Conservation (phyloP, 108 stramenopile species). For the Fragilaria crotonensis region DNA sequence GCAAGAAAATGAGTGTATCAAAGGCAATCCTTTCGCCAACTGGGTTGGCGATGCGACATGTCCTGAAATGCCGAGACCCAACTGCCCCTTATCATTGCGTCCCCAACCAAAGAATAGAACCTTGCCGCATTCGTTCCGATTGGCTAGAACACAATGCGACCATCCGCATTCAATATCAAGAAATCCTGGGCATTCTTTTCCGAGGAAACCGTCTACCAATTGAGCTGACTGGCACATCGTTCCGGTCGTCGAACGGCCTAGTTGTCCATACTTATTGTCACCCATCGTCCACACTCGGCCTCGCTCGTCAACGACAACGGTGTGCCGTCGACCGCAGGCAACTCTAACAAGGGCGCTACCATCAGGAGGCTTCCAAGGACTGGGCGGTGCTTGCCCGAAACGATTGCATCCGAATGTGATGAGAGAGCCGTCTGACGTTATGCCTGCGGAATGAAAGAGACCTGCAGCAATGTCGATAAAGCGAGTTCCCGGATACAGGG, state of each 20-base stretch:
- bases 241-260: slow-evolving; percentile 34
- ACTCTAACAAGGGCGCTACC: slow-evolving; percentile 45
- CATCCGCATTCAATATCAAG: slow-evolving; percentile 27
- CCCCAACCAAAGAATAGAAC: not conserved
- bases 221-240: slow-evolving; percentile 11
- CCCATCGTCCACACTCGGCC: slow-evolving; percentile 75
- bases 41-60: not conserved
- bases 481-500: slow-evolving; percentile 14
- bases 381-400: slow-evolving; percentile 44
- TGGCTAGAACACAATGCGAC: not conserved
- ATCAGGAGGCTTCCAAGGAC: slow-evolving; percentile 56
- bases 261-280: slow-evolving; percentile 78
- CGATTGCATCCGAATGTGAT: slow-evolving; percentile 69
- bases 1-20: slow-evolving; percentile 31
- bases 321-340: slow-evolving; percentile 68
- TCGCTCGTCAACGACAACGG: slow-evolving; percentile 51
- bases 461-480: slow-evolving; percentile 57
- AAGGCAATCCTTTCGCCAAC: not conserved
- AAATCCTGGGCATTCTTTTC: not conserved
- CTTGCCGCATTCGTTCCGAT: not conserved
- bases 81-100: slow-evolving; percentile 26
- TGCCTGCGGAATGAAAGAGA: slow-evolving; percentile 73
- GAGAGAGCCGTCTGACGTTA: slow-evolving; percentile 56
- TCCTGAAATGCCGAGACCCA: slow-evolving; percentile 11
- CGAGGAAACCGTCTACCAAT: not conserved